Percentiles rank a stretch among this genome's conserved stretches.
phyloP scores from a whole-genome alignment of 352 stramenopile genomes.

The Phytopythium delawarense region DNA sequence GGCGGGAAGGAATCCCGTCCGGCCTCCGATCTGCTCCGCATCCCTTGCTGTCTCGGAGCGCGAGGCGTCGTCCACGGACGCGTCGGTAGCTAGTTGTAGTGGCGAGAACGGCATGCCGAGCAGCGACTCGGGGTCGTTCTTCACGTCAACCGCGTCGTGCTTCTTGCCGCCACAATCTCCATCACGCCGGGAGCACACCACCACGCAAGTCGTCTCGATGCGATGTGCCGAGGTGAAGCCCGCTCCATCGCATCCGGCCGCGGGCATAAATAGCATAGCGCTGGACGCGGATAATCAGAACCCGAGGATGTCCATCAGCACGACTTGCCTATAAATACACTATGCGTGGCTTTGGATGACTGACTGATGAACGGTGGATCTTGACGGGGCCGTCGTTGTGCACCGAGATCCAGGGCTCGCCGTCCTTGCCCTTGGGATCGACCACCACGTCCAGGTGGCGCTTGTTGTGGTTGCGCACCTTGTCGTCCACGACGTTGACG shows the following conservation, averaged over 20 bases:
- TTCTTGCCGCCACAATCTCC: not conserved
- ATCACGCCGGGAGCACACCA: not conserved
- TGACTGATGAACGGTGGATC: constrained; percentile 83
- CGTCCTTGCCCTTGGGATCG: constrained; percentile 52
- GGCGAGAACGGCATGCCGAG: not conserved
- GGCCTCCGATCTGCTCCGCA: not conserved
- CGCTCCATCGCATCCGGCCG: too few species aligned
- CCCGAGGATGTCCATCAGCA: too few species aligned
- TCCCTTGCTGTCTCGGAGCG: not conserved
- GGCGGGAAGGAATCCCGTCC: not conserved
- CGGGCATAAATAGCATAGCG: not conserved
- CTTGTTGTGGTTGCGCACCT: constrained; percentile 79
- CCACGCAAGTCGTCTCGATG: not conserved
- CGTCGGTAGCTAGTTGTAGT: not conserved
- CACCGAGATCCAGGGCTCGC: constrained; percentile 91
- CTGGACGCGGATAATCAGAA: too few species aligned
- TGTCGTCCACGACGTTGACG: constrained; percentile 98
- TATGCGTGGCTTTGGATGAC: too few species aligned
- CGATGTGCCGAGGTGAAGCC: not conserved
- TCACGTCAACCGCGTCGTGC: not conserved
- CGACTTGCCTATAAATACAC: too few species aligned
- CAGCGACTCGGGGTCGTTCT: not conserved
- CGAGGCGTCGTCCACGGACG: not conserved
- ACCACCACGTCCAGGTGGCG: constrained; percentile 68
- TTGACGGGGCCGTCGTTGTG: constrained; percentile 98